A percentile compares a stretch with the other conserved stretches of the same genome.
These are phyloP conservation scores for Penicillium alfredii DNA, from an alignment of 495 filamentous ascomycete species.

Conservation along the genomic window DNA sequence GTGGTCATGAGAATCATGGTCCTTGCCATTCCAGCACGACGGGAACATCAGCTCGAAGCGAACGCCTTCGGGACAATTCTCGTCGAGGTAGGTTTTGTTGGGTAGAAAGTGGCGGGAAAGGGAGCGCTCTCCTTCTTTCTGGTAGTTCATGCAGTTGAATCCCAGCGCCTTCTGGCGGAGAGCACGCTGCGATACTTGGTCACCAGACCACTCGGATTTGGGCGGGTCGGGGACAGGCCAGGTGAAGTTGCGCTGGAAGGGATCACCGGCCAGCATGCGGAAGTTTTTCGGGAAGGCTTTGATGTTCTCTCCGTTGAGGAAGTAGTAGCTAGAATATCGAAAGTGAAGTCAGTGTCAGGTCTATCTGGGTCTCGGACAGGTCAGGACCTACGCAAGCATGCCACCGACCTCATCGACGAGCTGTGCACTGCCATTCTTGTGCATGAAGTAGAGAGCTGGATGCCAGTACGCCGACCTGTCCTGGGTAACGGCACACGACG, in stretches of 20 bases:
- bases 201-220: conserved; percentile 60
- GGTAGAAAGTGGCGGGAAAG: conserved; percentile 78
- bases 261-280: conserved; percentile 80
- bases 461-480: conserved; percentile 61
- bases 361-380: too few relatives aligned
- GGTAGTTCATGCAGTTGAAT: conserved; percentile 88
- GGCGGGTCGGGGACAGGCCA: conserved; percentile 65
- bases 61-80: conserved; percentile 68
- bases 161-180: conserved; percentile 78
- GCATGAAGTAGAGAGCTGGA: conserved; percentile 53
- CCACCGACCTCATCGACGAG: conserved; percentile 51
- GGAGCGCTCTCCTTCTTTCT: conserved; percentile 52
- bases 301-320: conserved; percentile 58
- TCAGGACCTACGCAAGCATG: conserved; percentile 48
- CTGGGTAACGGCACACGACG: conserved; percentile 52
- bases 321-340: conserved; percentile 57
- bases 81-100: conserved; percentile 69
- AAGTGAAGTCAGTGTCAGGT: too few relatives aligned
- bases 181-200: conserved; percentile 55
- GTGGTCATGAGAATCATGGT: conserved; percentile 56
- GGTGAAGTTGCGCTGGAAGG: conserved; percentile 61
- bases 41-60: conserved; percentile 85
- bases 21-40: conserved; percentile 81
- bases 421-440: conserved; percentile 49
- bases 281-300: conserved; percentile 74